A percentile compares a stretch with the other conserved stretches of the same genome.
Evolutionary conservation across 2,329 filamentous ascomycete genomes (phyloP).

Genomic region (Meredithiella fracta): DNA sequence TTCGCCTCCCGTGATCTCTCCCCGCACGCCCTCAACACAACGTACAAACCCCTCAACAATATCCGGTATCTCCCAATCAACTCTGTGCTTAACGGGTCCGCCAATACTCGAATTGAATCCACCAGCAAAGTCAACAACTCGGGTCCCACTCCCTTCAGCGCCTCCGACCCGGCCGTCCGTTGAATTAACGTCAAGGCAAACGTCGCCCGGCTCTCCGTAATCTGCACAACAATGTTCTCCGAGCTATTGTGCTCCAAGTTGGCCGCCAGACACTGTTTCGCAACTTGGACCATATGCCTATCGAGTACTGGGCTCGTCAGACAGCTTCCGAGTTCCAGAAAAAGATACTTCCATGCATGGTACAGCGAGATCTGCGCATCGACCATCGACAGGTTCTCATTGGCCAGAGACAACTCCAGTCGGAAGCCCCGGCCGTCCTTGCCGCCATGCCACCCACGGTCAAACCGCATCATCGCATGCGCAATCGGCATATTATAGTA

Average conservation of each 20-base stretch:
- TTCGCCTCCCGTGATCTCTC: constrained; percentile 16
- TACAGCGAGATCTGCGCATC: constrained; percentile 82
- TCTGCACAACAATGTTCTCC: constrained; percentile 63
- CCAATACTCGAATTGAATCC: constrained; percentile 35
- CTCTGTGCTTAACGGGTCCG: constrained; percentile 35
- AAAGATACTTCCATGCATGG: constrained; percentile 75
- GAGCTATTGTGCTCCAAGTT: constrained; percentile 59
- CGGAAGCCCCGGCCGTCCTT: constrained; percentile 55
- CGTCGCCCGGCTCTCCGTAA: constrained; percentile 61
- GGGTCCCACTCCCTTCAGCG: constrained; percentile 34
- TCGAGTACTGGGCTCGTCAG: constrained; percentile 39
- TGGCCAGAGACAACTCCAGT: constrained; percentile 70
- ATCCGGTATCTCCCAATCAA: constrained; percentile 62
- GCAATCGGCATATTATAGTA: constrained; percentile 73
- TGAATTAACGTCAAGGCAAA: constrained; percentile 72
- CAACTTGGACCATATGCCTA: constrained; percentile 56
- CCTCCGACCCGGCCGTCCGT: constrained; percentile 46
- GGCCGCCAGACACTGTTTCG: constrained; percentile 59
- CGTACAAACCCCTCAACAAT: constrained; percentile 69
- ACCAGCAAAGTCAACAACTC: constrained; percentile 35
- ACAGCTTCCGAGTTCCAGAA: constrained; percentile 62
- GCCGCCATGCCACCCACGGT: constrained; percentile 59
- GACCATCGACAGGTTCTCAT: constrained; percentile 78
- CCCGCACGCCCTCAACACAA: constrained; percentile 55
- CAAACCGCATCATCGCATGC: constrained; percentile 57